phyloP scores from a whole-genome alignment of 495 filamentous ascomycete genomes.

The Penicillium verhagenii region DNA sequence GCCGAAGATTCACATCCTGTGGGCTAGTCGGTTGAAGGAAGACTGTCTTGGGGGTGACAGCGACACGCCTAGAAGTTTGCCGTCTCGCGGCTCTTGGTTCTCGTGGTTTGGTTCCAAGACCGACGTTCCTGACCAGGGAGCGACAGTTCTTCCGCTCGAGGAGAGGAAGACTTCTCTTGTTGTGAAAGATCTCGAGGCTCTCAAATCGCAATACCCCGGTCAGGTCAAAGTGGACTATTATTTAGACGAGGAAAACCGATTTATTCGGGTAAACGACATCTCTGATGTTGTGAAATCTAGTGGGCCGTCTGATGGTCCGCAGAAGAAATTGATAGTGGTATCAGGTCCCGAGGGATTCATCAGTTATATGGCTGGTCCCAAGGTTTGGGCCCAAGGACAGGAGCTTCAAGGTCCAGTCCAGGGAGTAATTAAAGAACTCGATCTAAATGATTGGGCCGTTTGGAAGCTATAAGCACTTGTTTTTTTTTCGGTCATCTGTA shows the following conservation, averaged over 20 bases:
- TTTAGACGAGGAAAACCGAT: conserved; percentile 71
- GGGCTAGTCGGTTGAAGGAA: conserved; percentile 61
- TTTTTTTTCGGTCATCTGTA: conserved; percentile 23
- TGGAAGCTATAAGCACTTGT: conserved; percentile 56
- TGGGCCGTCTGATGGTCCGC: conserved; percentile 11
- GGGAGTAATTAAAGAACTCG: conserved; percentile 53
- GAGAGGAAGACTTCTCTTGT: conserved; percentile 38
- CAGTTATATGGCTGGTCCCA: conserved; percentile 71
- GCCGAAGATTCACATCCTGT: conserved; percentile 60
- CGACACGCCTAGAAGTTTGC: conserved; percentile 23
- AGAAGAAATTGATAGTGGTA: conserved; percentile 66
- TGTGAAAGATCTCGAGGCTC: conserved; percentile 58
- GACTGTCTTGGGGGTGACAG: conserved; percentile 54
- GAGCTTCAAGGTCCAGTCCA: conserved; percentile 68
- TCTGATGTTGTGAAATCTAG: conserved; percentile 29
- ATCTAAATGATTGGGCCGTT: conserved; percentile 56
- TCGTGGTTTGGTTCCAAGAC: conserved; percentile 24
- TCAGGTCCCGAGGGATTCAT: conserved; percentile 93
- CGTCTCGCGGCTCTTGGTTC: conserved; percentile 31
- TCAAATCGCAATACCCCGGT: conserved; percentile 54
- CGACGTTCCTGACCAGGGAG: not conserved
- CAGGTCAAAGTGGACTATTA: conserved; percentile 67
- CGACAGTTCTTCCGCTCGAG: not conserved
- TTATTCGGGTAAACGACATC: conserved; percentile 56
- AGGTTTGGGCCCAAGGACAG: conserved; percentile 65